These are phyloP conservation scores for Pistacia vera DNA, from an alignment of 345 rosid species.

Conservation along the genomic window DNA sequence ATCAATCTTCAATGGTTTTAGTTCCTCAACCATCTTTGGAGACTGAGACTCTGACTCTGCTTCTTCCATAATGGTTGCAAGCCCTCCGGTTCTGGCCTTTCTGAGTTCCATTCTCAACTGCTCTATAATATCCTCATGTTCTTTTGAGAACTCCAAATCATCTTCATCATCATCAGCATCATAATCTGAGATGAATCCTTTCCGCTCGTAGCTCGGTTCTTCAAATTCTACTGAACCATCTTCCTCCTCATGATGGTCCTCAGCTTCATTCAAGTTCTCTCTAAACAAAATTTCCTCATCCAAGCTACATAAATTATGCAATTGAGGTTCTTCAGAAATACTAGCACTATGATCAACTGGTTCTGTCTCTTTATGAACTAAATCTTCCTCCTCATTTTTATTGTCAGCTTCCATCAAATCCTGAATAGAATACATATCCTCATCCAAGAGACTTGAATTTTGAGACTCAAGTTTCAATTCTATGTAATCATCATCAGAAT, in stretches of 20 bases:
- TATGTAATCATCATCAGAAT: slow-evolving; percentile 52
- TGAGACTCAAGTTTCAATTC: slow-evolving; percentile 41
- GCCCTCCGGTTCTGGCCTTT: slow-evolving; percentile 72
- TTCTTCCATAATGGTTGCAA: slow-evolving; percentile 76
- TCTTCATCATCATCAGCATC: slow-evolving; percentile 23
- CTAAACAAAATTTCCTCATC: slow-evolving; percentile 8
- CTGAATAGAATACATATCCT: slow-evolving; percentile 11
- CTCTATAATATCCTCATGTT: slow-evolving; percentile 60
- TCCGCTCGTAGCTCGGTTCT: slow-evolving; percentile 18
- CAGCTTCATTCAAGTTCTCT: slow-evolving; percentile 6
- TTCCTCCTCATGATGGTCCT: slow-evolving; percentile 15
- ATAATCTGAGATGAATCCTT: slow-evolving; percentile 9
- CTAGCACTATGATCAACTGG: not conserved
- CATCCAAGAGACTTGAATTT: slow-evolving; percentile 22
- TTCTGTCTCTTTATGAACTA: slow-evolving; percentile 22
- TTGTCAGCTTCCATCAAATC: slow-evolving; percentile 5
- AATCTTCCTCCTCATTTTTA: slow-evolving; percentile 14
- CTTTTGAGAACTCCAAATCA: slow-evolving; percentile 42
- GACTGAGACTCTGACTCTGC: slow-evolving; percentile 43
- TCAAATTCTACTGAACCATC: slow-evolving; percentile 21
- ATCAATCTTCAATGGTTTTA: slow-evolving; percentile 61
- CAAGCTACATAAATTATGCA: slow-evolving; percentile 26
- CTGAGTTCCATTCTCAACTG: slow-evolving; percentile 63
- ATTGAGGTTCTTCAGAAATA: slow-evolving; percentile 14
- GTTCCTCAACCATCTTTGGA: slow-evolving; percentile 35